phyloP scores from a whole-genome alignment of 1,284 basidiomycete species.

The Cutaneotrichosporon cutaneum region DNA sequence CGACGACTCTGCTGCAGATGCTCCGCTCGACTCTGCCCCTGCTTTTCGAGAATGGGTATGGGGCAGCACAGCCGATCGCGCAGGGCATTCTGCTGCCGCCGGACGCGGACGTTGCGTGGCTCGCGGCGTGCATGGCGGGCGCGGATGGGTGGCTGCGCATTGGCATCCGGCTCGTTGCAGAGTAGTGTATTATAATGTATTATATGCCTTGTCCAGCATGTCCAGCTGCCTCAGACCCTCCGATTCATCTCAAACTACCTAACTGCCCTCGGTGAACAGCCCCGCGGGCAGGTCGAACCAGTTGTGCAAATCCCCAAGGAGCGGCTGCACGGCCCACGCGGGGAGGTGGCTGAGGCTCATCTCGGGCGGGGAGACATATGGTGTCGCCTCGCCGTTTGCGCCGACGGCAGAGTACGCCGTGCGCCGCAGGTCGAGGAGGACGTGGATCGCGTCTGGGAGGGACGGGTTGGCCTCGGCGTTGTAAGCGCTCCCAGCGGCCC shows the following conservation, averaged over 20 bases:
- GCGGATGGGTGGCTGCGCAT: conserved; percentile 94
- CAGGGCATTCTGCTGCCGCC: conserved; percentile 84
- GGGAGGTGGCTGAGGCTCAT: conserved; percentile 41
- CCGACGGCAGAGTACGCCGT: conserved; percentile 50
- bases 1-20: conserved; percentile 53
- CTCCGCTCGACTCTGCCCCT: conserved; percentile 54
- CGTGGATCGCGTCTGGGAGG: conserved; percentile 52
- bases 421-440: conserved; percentile 50
- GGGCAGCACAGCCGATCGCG: conserved; percentile 62
- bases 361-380: conserved; percentile 39
- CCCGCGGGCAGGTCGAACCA: conserved; percentile 51
- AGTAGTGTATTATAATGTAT: conserved; percentile 13
- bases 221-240: too few species aligned
- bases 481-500: conserved; percentile 32
- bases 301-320: conserved; percentile 49
- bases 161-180: conserved; percentile 64
- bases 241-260: too few species aligned
- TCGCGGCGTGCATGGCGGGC: conserved; percentile 82
- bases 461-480: conserved; percentile 28
- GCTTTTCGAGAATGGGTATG: conserved; percentile 48
- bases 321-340: conserved; percentile 48
- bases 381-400: conserved; percentile 37
- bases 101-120: conserved; percentile 88
- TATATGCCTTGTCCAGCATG: background rate
- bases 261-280: conserved; percentile 26